A percentile compares a stretch with the other conserved stretches of the same genome.
phyloP scores from a whole-genome alignment of 495 filamentous ascomycete genomes.

The Gamarada debralockiae region DNA sequence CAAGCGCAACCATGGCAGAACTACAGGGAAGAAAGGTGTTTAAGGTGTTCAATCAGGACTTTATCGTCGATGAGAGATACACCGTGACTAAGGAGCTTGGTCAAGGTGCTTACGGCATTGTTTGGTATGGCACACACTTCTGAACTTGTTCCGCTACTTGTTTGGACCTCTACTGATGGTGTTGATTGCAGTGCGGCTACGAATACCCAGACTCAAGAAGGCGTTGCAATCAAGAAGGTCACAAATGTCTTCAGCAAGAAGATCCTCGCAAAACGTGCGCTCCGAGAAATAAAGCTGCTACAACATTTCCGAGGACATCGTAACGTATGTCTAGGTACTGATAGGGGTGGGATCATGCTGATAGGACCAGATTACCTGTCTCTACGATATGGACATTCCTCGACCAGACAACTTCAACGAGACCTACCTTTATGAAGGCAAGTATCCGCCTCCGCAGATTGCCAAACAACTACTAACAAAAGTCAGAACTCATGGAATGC shows the following conservation, averaged over 20 bases:
- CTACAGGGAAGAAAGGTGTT: conserved; percentile 44
- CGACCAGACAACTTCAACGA: conserved; percentile 98
- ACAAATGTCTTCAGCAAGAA: conserved; percentile 99
- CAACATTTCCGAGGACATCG: conserved; percentile 90
- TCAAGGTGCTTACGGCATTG: conserved; percentile 97
- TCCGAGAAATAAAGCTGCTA: conserved; percentile 97
- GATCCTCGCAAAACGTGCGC: conserved; percentile 94
- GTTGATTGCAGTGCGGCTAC: conserved; percentile 69
- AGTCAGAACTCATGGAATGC: conserved; percentile 95
- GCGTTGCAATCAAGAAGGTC: conserved; percentile 99
- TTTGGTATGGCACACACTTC: conserved; percentile 67
- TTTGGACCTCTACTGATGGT: conserved; percentile 12
- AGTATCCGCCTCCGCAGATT: conserved; percentile 10
- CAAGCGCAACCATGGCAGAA: conserved; percentile 21
- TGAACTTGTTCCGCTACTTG: background rate
- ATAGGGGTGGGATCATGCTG: conserved; percentile 4
- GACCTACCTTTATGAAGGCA: conserved; percentile 97
- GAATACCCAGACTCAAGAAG: conserved; percentile 85
- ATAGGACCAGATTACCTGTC: conserved; percentile 81
- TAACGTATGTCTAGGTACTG: conserved; percentile 38
- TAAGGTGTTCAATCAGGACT: conserved; percentile 99
- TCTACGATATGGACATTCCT: conserved; percentile 99
- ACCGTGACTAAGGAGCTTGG: conserved; percentile 98
- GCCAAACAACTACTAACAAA: conserved; percentile 14
- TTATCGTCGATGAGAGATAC: conserved; percentile 96